phyloP scores from a whole-genome alignment of 768 basidiomycete species.

The Rubroboletus pulcherrimus region DNA sequence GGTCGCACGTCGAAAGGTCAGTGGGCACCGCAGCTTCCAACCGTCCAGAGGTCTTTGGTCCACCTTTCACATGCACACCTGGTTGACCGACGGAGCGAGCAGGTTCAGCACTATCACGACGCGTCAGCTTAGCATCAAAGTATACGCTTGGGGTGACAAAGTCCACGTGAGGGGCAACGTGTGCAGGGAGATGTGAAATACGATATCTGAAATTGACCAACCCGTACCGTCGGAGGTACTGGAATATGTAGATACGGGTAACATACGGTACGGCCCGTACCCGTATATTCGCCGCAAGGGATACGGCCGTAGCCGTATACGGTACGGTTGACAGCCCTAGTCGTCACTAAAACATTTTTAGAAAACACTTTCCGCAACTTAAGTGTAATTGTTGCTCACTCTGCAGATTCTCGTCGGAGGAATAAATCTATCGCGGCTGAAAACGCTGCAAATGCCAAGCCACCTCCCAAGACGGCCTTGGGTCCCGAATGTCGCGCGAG shows the following conservation, averaged over 20 bases:
- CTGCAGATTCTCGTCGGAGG: constrained; percentile 73
- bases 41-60: constrained; percentile 26
- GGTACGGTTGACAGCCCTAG: too few species aligned
- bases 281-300: too few species aligned
- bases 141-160: constrained; percentile 33
- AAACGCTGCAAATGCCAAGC: constrained; percentile 89
- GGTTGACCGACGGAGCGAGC: constrained; percentile 19
- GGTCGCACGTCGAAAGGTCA: constrained; percentile 22
- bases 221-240: too few species aligned
- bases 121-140: constrained; percentile 27
- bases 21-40: constrained; percentile 1
- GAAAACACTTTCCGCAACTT: constrained; percentile 2
- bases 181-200: constrained; percentile 23
- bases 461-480: constrained; percentile 83
- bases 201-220: constrained; percentile 12
- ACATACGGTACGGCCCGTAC: too few species aligned
- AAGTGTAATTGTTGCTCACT: constrained; percentile 44
- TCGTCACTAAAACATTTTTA: constrained; percentile 35
- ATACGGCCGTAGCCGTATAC: too few species aligned
- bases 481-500: constrained; percentile 87
- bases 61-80: background rate
- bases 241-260: too few species aligned
- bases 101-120: constrained; percentile 13
- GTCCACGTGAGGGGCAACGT: constrained; percentile 31
- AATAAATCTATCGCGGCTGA: constrained; percentile 86